Evolutionary conservation across 495 filamentous ascomycete genomes (phyloP).

Genomic region (Penicillium antarcticum): DNA sequence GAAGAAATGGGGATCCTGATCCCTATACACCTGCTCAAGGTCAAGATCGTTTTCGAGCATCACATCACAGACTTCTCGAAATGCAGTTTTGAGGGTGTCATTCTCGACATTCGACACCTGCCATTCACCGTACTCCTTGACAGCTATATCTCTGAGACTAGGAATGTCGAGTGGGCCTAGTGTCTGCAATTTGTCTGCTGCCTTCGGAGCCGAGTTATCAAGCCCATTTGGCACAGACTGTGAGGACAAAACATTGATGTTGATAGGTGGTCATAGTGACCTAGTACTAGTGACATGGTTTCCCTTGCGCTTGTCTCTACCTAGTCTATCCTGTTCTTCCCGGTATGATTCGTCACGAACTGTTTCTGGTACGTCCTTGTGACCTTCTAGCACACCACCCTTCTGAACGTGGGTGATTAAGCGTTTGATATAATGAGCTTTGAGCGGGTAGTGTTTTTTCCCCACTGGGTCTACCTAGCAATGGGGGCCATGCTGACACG

Average conservation of each 20-base stretch:
- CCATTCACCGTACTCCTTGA: constrained; percentile 24
- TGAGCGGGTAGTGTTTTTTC: constrained; percentile 28
- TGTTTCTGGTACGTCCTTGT: constrained; percentile 25
- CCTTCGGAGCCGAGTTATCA: neutral
- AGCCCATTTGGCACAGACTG: neutral
- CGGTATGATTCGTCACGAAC: constrained; percentile 20
- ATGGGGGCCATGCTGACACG: constrained; percentile 14
- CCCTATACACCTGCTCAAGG: constrained; percentile 17
- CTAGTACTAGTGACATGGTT: neutral
- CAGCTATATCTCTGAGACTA: constrained; percentile 11
- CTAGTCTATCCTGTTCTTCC: constrained; percentile 27
- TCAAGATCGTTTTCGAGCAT: constrained; percentile 19
- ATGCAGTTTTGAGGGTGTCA: constrained; percentile 14
- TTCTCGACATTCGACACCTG: constrained; percentile 14
- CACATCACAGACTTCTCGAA: constrained; percentile 16
- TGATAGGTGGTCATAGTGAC: constrained; percentile 12
- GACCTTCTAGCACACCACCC: constrained; percentile 12
- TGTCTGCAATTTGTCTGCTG: neutral
- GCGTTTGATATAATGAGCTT: constrained; percentile 17
- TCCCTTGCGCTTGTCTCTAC: constrained; percentile 8
- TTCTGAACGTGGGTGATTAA: constrained; percentile 20
- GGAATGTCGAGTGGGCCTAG: constrained; percentile 1
- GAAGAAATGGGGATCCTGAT: constrained; percentile 28
- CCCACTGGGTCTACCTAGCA: constrained; percentile 23
- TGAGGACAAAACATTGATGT: constrained; percentile 18